Evolutionary conservation across 2,329 filamentous ascomycete genomes (phyloP).

Genomic region (Lojkania enalia): DNA sequence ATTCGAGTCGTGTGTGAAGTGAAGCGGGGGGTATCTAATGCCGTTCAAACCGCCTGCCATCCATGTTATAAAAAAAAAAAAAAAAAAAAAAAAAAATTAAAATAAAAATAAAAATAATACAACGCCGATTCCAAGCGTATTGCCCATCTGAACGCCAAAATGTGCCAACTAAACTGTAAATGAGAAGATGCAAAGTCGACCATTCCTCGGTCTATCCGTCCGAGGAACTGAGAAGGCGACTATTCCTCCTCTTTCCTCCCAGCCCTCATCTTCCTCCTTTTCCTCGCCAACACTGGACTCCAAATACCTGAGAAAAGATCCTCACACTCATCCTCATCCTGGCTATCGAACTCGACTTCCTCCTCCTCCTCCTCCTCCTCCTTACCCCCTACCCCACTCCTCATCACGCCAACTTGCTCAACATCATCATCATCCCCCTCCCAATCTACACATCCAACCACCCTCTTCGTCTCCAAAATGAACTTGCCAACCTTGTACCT

Average conservation of each 20-base stretch:
- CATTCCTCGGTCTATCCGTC: no score
- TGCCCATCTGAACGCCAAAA: no score
- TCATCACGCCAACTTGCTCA: conserved; percentile 12
- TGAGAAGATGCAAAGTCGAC: no score
- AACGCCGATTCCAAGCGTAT: no score
- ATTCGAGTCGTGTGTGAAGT: no score
- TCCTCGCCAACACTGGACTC: conserved; percentile 58
- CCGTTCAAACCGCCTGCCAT: no score
- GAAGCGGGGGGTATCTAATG: no score
- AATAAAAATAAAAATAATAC: no score
- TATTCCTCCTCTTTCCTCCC: conserved; percentile 4
- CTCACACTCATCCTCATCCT: conserved; percentile 69
- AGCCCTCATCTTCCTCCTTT: conserved; percentile 30
- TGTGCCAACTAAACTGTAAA: no score
- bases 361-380: conserved; percentile 22
- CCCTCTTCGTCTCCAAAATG: conserved; percentile 64
- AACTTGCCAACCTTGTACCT: conserved; percentile 69
- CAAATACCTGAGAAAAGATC: conserved; percentile 66
- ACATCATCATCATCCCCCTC: conserved; percentile 45
- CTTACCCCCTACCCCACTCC: conserved; percentile 3
- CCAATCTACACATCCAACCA: conserved; percentile 57
- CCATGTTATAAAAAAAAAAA: no score
- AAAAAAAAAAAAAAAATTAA: no score
- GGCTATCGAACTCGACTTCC: conserved; percentile 63
- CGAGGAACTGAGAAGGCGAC: no score